Evolutionary conservation across 345 rosid species (phyloP).

Genomic region (Salix arbutifolia): DNA sequence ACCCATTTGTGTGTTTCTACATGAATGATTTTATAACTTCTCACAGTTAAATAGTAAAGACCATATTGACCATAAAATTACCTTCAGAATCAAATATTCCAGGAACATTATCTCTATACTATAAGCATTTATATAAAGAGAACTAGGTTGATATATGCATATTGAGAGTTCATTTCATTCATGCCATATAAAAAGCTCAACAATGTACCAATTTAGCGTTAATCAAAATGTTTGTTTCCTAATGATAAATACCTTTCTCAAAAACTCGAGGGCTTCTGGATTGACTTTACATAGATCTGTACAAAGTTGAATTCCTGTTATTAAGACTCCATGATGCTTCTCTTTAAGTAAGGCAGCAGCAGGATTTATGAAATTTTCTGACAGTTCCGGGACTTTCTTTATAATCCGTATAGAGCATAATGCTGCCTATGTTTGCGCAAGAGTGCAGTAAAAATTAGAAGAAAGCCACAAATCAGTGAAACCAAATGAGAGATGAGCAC

Average conservation of each 20-base stretch:
- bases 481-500: slow-evolving; percentile 4
- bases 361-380: slow-evolving; percentile 93
- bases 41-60: slow-evolving; percentile 1
- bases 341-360: slow-evolving; percentile 85
- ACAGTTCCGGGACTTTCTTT: slow-evolving; percentile 95
- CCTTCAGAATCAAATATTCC: background rate
- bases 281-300: slow-evolving; percentile 84
- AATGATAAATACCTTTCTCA: slow-evolving; percentile 64
- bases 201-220: background rate
- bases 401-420: slow-evolving; percentile 90
- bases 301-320: slow-evolving; percentile 95
- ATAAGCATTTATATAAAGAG: background rate
- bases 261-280: slow-evolving; percentile 77
- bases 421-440: slow-evolving; percentile 68
- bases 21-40: slow-evolving; percentile 14
- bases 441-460: slow-evolving; percentile 18
- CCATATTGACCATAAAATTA: background rate
- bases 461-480: background rate
- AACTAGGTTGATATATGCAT: background rate
- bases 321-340: slow-evolving; percentile 97
- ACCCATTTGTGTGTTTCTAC: slow-evolving; percentile 86
- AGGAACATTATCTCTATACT: background rate
- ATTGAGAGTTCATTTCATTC: slow-evolving; percentile 4
- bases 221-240: background rate
- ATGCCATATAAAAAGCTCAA: slow-evolving; percentile 14